Evolutionary conservation across 441 rosid species (phyloP).

Genomic region (Bocquillonia castaneifolia): DNA sequence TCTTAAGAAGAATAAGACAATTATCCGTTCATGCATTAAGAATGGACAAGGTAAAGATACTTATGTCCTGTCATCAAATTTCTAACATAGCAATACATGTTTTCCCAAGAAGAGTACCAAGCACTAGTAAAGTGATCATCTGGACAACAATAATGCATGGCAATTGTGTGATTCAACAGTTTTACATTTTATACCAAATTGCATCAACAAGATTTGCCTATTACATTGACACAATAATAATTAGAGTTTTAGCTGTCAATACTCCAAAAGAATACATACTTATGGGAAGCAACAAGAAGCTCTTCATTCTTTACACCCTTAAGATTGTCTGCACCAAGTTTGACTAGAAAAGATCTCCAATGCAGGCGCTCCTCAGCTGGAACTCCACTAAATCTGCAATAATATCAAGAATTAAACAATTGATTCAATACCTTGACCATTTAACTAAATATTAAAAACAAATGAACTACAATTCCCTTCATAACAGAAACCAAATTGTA

Average conservation of each 20-base stretch:
- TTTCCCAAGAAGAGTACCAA: not conserved
- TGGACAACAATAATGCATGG: not conserved
- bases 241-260: not conserved
- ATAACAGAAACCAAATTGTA: not conserved
- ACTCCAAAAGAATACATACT: constrained; percentile 37
- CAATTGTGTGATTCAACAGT: not conserved
- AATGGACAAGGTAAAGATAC: not conserved
- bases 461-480: not conserved
- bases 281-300: constrained; percentile 93
- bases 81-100: not conserved
- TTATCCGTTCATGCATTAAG: not conserved
- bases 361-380: constrained; percentile 86
- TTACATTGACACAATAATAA: not conserved
- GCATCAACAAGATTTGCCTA: not conserved
- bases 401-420: constrained; percentile 5
- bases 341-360: constrained; percentile 89
- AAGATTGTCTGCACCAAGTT: constrained; percentile 90
- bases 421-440: not conserved
- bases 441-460: not conserved
- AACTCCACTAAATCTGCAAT: constrained; percentile 82
- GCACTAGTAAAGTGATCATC: not conserved
- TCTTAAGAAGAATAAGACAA: not conserved
- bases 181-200: not conserved
- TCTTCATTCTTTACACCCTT: constrained; percentile 86
- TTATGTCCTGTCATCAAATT: not conserved